A percentile compares a stretch with the other conserved stretches of the same genome.
Conservation (phyloP, 371 early-diverging fungal species). For the Phascolomyces articulosus region DNA sequence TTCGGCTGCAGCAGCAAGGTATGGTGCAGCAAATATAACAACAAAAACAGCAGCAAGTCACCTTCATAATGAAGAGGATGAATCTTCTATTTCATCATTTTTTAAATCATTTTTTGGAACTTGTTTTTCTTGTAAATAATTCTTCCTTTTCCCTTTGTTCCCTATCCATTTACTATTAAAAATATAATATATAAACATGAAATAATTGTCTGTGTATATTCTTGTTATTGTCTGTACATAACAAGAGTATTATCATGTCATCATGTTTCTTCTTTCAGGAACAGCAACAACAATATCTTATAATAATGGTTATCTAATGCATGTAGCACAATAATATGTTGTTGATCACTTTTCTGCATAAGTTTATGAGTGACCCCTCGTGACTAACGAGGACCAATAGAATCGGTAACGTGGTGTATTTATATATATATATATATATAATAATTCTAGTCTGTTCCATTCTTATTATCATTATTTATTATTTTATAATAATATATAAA, state of each 20-base stretch:
- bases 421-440: not conserved
- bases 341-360: not conserved
- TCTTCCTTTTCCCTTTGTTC: not conserved
- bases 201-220: too few species aligned
- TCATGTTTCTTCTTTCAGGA: too few species aligned
- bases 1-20: not conserved
- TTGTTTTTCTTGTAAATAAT: constrained; percentile 1
- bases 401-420: not conserved
- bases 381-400: not conserved
- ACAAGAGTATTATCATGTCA: too few species aligned
- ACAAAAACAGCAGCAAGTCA: not conserved
- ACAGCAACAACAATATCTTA: too few species aligned
- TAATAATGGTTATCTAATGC: not conserved
- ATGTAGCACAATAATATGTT: not conserved
- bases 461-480: not conserved
- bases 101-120: not conserved
- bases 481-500: too few species aligned
- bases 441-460: not conserved
- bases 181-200: too few species aligned
- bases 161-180: too few species aligned
- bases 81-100: not conserved
- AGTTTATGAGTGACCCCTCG: constrained; percentile 4
- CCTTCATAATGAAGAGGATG: not conserved
- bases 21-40: not conserved
- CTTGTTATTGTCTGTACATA: too few species aligned